These are phyloP conservation scores for Pyropia haitanensis DNA, from an alignment of 23 red algal species.

Conservation along the genomic window DNA sequence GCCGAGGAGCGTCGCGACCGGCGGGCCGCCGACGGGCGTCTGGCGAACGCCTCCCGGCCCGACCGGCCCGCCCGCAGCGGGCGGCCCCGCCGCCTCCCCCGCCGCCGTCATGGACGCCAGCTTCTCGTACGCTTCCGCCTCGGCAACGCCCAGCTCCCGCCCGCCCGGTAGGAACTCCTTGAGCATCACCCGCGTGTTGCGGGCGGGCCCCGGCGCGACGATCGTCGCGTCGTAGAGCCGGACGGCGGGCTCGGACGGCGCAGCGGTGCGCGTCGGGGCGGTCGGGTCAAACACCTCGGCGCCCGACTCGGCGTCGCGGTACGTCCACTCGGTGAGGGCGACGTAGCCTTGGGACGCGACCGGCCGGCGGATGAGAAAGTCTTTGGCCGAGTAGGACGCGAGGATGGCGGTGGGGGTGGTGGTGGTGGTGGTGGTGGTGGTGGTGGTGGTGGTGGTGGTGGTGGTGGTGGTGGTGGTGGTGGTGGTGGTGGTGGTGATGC, in stretches of 20 bases:
- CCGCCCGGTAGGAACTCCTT: slow-evolving; percentile 67
- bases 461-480: too few relatives aligned
- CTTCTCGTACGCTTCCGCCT: slow-evolving; percentile 62
- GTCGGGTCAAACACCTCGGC: slow-evolving; percentile 26
- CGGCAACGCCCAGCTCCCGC: slow-evolving; percentile 41
- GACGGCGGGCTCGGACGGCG: slow-evolving; percentile 30
- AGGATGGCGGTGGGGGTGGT: too few relatives aligned
- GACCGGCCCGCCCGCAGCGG: too few relatives aligned
- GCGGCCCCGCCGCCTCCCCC: slow-evolving; percentile 11
- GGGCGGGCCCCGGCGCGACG: slow-evolving; percentile 3
- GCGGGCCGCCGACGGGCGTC: not conserved
- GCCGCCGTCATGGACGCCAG: slow-evolving; percentile 11
- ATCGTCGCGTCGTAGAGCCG: slow-evolving; percentile 63
- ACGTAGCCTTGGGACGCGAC: slow-evolving; percentile 55
- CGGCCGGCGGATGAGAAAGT: slow-evolving; percentile 66
- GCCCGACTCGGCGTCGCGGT: slow-evolving; percentile 19
- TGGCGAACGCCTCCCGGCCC: not conserved
- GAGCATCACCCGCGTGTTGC: slow-evolving; percentile 63
- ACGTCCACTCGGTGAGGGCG: slow-evolving; percentile 71
- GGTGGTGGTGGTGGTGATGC: too few relatives aligned
- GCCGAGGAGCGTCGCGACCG: slow-evolving; percentile 68
- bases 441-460: too few relatives aligned
- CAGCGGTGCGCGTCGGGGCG: slow-evolving; percentile 37
- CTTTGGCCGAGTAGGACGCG: not conserved
- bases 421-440: too few relatives aligned